Percentiles rank a stretch among this genome's conserved stretches.
phyloP scores from a whole-genome alignment of 2,329 filamentous ascomycete genomes.

The Paracamarosporium sp. region DNA sequence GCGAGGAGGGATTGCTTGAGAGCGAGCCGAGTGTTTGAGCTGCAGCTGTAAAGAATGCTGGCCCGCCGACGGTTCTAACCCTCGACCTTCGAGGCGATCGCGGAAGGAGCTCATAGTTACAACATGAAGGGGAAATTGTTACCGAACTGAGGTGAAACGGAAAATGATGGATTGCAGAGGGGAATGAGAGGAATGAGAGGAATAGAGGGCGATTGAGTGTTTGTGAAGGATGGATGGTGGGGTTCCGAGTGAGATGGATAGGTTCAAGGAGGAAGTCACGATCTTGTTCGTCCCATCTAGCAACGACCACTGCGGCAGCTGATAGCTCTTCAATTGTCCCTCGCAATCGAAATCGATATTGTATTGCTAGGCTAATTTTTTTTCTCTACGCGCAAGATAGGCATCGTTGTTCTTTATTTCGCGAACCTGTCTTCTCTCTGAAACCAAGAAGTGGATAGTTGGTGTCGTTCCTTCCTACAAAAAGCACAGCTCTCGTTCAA shows the following conservation, averaged over 20 bases:
- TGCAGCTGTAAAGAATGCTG: slow-evolving; percentile 23
- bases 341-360: not conserved
- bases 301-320: not conserved
- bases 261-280: slow-evolving; percentile 26
- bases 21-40: slow-evolving; percentile 14
- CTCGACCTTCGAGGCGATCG: slow-evolving; percentile 16
- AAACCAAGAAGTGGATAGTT: not conserved
- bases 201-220: not conserved
- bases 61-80: slow-evolving; percentile 4
- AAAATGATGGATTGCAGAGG: not conserved
- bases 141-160: not conserved
- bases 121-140: not conserved
- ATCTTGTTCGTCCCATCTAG: slow-evolving; percentile 11
- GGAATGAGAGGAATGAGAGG: not conserved
- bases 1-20: slow-evolving; percentile 15
- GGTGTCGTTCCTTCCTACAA: not conserved
- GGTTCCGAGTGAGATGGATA: slow-evolving; percentile 7
- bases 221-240: not conserved
- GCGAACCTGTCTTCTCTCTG: not conserved
- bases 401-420: not conserved
- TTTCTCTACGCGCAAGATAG: not conserved
- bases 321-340: not conserved
- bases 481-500: not conserved
- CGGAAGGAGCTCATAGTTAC: slow-evolving; percentile 25
- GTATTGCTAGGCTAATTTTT: not conserved